Evolutionary conservation across 2,329 filamentous ascomycete genomes (phyloP), one percentile per base, ranked within the genome.

Genomic region (Claviceps paspali): DNA sequence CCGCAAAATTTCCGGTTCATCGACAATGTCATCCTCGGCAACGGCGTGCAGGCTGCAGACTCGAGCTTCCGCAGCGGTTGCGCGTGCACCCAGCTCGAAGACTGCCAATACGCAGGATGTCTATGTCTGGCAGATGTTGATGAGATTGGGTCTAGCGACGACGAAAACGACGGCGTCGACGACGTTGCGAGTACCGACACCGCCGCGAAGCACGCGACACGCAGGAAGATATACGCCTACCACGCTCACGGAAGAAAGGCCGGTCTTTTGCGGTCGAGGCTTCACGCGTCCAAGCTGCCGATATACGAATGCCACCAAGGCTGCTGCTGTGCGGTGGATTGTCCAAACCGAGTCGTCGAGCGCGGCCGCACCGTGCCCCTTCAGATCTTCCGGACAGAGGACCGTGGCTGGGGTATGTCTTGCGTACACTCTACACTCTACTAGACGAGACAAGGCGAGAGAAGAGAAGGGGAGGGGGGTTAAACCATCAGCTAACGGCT

Each of bases 281-380:
- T 71, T 30, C 60, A 77, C 10, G 47, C 64, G 18, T 73, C 69
- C 19, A 64, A 69, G 28, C 54, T 68, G 24, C 73, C 79, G 0
- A 80, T 92, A 40, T 88, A 87, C 55, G 84, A 92, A 50, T 92
- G 84, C 52, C 84, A 91, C 47, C 61, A 68, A 2, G 70, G 67
- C 7, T 92, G 84, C 56, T 61, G 58, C 3, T 92, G 84, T 47
- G 67, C 67, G 2, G 51, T 55, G 0, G 46, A 60, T 14, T 92
- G 84, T 48, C 76, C 79, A 1, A 88, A 85, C 49, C 68, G 82
- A 5, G 76, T 87, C 1, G 82, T 91, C 0, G 80, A 85, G 50
- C 68, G 78, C 34, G 83, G 84, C 0, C 66, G 84, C 3, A 71
- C 67, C 32, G 64, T 91, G 1, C 70, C 76, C 2, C 60, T 92